Evolutionary conservation across 164 flowering plant species (phyloP).

Genomic region (Protea cynaroides): DNA sequence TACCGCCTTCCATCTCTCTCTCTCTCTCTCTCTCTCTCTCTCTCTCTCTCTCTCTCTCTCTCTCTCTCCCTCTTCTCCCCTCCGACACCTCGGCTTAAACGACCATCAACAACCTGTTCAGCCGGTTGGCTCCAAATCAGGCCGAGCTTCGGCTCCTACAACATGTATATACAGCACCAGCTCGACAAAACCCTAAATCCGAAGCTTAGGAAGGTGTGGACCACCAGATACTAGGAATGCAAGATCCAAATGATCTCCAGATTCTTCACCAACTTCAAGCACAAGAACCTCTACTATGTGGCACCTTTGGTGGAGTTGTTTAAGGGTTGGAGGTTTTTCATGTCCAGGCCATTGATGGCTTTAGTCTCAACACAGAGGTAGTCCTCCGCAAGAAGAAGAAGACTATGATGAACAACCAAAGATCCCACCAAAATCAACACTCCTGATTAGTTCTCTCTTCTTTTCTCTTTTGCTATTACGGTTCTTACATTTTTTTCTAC

Average conservation of each 20-base stretch:
- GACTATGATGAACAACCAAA: too few species aligned
- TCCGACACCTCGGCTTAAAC: too few species aligned
- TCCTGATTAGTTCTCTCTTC: too few species aligned
- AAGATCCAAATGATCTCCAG: background rate
- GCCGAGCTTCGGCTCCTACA: slow-evolving; percentile 65
- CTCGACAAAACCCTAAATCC: slow-evolving; percentile 83
- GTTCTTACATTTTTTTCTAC: too few species aligned
- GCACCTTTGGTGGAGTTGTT: background rate
- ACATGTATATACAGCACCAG: slow-evolving; percentile 57
- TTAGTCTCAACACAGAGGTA: background rate
- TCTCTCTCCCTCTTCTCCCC: too few species aligned
- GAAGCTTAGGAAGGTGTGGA: slow-evolving; percentile 62
- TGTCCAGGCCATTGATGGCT: background rate
- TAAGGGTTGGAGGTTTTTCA: background rate
- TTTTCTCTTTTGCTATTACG: too few species aligned
- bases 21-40: too few species aligned
- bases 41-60: too few species aligned
- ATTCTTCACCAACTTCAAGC: background rate
- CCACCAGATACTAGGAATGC: slow-evolving; percentile 80
- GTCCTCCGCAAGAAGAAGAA: background rate
- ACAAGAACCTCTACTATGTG: background rate
- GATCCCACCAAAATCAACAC: too few species aligned
- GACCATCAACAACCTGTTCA: too few species aligned
- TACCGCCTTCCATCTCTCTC: too few species aligned
- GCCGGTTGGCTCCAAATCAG: too few species aligned